Conservation (phyloP, 2,329 filamentous ascomycete species). For the Amesomyces nigricolor region DNA sequence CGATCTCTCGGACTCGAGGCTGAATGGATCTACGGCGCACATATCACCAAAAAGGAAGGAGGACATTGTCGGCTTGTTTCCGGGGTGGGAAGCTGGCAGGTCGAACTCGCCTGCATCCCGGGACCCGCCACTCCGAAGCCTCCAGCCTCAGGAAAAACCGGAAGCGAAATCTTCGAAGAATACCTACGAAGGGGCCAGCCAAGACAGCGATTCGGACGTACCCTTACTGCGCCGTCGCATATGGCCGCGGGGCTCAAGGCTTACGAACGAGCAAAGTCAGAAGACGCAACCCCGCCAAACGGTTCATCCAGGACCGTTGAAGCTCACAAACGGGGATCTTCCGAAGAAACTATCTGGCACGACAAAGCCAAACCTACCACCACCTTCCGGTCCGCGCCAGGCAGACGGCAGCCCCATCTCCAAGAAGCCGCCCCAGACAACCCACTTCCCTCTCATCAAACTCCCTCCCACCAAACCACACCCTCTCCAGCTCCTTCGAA, state of each 20-base stretch:
- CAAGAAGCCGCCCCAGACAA: background rate
- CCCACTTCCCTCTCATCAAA: background rate
- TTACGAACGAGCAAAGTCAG: background rate
- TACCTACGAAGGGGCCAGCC: too few species aligned
- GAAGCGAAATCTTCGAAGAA: too few species aligned
- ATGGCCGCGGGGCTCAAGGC: background rate
- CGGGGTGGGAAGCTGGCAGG: too few species aligned
- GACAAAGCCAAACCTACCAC: background rate
- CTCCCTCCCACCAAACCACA: background rate
- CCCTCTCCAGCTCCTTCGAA: background rate
- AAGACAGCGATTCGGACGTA: background rate
- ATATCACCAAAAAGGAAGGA: background rate
- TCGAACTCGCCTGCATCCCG: too few species aligned
- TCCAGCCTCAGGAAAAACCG: too few species aligned
- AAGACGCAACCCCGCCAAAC: background rate
- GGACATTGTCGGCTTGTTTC: too few species aligned
- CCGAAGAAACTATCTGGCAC: background rate
- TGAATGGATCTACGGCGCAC: background rate
- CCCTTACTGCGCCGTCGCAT: too few species aligned
- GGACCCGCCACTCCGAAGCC: too few species aligned
- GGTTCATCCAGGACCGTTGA: too few species aligned
- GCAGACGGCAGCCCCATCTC: conserved; percentile 2
- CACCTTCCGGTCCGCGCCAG: background rate
- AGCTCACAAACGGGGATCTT: too few species aligned
- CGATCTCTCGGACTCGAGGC: background rate